These are phyloP conservation scores for Cadophora sp. DNA, from an alignment of 2,329 filamentous ascomycete genomes.

Conservation along the genomic window DNA sequence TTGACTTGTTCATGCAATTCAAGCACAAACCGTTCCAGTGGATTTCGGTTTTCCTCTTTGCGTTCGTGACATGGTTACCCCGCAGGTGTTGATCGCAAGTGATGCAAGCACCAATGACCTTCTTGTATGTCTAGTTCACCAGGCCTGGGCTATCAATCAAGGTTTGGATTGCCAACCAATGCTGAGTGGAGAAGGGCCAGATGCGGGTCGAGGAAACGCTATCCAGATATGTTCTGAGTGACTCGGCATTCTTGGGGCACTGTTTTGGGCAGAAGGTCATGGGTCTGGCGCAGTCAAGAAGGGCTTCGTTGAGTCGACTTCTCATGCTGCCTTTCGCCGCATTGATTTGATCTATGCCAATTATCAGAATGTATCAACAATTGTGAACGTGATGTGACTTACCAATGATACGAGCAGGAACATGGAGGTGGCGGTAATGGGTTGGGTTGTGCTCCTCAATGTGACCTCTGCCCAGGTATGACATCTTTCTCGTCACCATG, in stretches of 20 bases:
- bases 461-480: not conserved
- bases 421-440: not conserved
- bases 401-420: not conserved
- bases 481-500: not conserved
- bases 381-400: not conserved
- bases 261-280: not conserved
- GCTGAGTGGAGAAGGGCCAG: not conserved
- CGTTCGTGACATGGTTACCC: not conserved
- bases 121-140: not conserved
- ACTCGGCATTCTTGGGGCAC: not conserved
- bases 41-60: not conserved
- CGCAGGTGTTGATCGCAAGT: not conserved
- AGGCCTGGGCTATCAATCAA: not conserved
- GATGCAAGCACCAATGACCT: not conserved
- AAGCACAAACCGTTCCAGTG: conserved; percentile 6
- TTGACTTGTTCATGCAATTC: not conserved
- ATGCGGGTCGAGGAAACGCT: not conserved
- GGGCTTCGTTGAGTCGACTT: not conserved
- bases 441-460: not conserved
- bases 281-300: conserved; percentile 6
- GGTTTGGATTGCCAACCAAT: not conserved
- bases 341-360: conserved; percentile 10
- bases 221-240: not conserved
- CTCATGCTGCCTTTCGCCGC: conserved; percentile 7
- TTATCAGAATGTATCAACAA: too few relatives aligned